Evolutionary conservation across 2,329 filamentous ascomycete genomes (phyloP), one percentile per base, ranked within the genome.

Genomic region (Xylariales sp.): DNA sequence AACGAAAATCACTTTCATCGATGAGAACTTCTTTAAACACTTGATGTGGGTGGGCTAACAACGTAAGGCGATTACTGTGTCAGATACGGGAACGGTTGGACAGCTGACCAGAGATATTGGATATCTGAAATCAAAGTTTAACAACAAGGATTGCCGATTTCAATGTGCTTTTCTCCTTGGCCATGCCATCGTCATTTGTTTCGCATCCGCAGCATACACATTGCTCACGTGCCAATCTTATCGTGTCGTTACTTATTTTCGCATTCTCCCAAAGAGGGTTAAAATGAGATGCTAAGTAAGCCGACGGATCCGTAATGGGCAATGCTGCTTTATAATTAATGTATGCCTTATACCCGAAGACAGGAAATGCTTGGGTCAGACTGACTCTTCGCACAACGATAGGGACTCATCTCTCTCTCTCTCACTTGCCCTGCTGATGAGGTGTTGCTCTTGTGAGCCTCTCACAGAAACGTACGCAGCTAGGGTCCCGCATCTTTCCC

Each of bases 401-500:
- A 43, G 34, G 23, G 23, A 23, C n/a, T 9, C 7, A 28, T 8
- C 6, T 54, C 1, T 45, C 23, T 16, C 53, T 55, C 23, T 30
- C 49, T 18, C 39, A 18, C 59, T 48, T 45, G 8, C 18, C 34
- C 23, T 54, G 36, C 56, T 60, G 62, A 50, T 50, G 55, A 54
- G 23, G 23, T 52, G 30, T 23, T 55, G 52, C 18, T 45, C 34
- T 52, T 39, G 45, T 45, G 54, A 50, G 39, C 52, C 41, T 49
- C 34, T n/a, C 43, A 36, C 41, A 34, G 9, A 49, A 43, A 39
- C 34, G 18, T 43, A 56, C 58, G 64, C 64, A 67, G 9, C 58
- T 1, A 54, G 52, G 60, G 57, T 32, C 60, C 65, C 48, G 60
- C 60, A 53, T 28, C 39, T 34, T 58, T 23, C 30, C 30, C 55